Evolutionary conservation across 441 rosid genomes (phyloP), one percentile per base, ranked within the genome.

Genomic region (Omphalea diandra): DNA sequence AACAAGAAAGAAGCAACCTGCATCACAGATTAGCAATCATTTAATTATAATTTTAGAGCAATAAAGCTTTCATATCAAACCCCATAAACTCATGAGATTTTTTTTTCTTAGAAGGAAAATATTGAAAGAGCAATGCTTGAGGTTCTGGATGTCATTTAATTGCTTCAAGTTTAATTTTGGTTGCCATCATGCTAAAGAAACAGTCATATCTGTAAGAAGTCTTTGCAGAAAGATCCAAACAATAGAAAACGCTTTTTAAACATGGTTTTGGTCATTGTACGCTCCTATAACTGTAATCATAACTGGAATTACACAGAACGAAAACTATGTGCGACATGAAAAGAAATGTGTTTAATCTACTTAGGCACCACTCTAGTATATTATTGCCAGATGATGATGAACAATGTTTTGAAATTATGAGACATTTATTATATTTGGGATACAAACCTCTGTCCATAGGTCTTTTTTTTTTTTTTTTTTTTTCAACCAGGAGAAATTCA

Each of bases 1-100:
- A 93, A 66, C 76, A 93, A 79, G 85, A 93, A 93, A 31, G 97
- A 90, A 66, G 95, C 97, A 61, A 85, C 74, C 98, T 88, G 83
- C 74, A 38, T 44, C 31, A 63, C 57, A 61, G 64, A 70, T 58
- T 32, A 72, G 31, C 69, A 33, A 67, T 47, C 59, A 60, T 15
- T 47, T 46, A 40, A 44, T n/a, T 18, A 69, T 49, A 32, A 69
- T 63, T 49, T 71, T 61, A 74, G 43, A 6, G 68, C 52, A 73
- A 27, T 41, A 46, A 36, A 52, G 68, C 54, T 67, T 55, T 12
- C 54, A 52, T 26, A 27, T 41, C 17, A 9, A 41, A 24, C 38
- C 3, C 8, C 27, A 35, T 5, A 1, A 36, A 36, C 15, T 11
- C 31, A 18, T 5, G 18, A 20, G 7, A 50, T 36, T 3, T 8